These are phyloP conservation scores for Botryotinia convoluta DNA, from an alignment of 2,329 filamentous ascomycete species.

Conservation along the genomic window DNA sequence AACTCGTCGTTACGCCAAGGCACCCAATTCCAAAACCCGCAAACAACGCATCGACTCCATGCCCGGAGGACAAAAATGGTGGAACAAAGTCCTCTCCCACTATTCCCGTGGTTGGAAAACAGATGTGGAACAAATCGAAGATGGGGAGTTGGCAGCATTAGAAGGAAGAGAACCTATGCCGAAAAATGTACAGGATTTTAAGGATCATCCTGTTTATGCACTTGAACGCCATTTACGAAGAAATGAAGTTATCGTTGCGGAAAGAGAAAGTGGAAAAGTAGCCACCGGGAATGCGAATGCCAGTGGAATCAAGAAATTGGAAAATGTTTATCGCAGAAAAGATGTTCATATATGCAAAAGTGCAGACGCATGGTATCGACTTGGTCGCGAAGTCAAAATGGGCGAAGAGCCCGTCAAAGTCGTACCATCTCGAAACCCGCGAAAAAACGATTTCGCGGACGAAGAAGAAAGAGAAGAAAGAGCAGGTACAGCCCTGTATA, in stretches of 20 bases:
- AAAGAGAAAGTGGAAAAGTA: constrained; percentile 73
- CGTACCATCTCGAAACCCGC: constrained; percentile 48
- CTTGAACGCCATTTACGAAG: constrained; percentile 80
- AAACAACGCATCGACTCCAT: constrained; percentile 71
- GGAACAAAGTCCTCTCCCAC: constrained; percentile 49
- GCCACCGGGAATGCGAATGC: constrained; percentile 58
- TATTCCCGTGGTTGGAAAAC: constrained; percentile 46
- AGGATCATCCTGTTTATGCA: constrained; percentile 78
- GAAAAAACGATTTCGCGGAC: constrained; percentile 41
- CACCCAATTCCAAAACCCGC: constrained; percentile 86
- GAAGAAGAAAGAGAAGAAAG: constrained; percentile 45
- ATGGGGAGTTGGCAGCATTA: constrained; percentile 68
- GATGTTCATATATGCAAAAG: constrained; percentile 79
- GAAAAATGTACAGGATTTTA: constrained; percentile 81
- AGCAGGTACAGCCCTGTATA: constrained; percentile 58
- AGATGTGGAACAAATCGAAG: constrained; percentile 81
- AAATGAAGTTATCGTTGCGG: constrained; percentile 75
- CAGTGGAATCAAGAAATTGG: constrained; percentile 48
- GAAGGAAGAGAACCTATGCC: constrained; percentile 81
- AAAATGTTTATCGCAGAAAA: constrained; percentile 76
- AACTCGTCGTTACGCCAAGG: constrained; percentile 81
- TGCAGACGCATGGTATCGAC: constrained; percentile 85
- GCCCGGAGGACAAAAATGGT: constrained; percentile 52
- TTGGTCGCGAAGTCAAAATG: constrained; percentile 74
- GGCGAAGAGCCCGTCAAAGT: constrained; percentile 82